Base-by-base conservation (phyloP, 805 yeast species). In the Yamadazyma tumulicola region DNA sequence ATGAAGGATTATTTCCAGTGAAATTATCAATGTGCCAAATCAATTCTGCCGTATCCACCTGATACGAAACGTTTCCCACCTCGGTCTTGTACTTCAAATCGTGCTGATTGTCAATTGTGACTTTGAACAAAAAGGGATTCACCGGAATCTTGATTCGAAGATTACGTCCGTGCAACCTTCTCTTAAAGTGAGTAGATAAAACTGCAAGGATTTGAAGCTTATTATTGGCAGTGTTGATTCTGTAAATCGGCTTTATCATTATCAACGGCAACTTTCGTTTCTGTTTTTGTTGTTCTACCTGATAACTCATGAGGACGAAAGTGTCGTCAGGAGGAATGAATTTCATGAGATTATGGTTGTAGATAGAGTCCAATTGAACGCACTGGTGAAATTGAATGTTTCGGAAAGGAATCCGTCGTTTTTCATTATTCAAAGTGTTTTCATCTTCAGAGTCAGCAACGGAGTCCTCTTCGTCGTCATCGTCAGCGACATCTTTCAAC, bases 251-350 rank as follows among this genome's bases (percentile, higher is more conserved):
- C 21, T 52, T 54, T 4, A 74, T 54, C 61, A 67, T 53, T n/a
- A 75, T 43, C 21, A 75, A 49, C 1, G 79, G 78, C 26, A 49
- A 36, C 34, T 58, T 61, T n/a, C 48, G 35, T 24, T 45, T 48
- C 31, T 67, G 67, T 16, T 67, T 52, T 34, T 57, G 66, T 24
- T 61, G 59, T 13, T 73, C 74, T 26, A 67, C 68, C 4, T 72
- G 52, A 40, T 65, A 63, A 3, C 63, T 53, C 51, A 67, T 55
- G 2, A 66, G 47, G 2, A 51, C 47, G 33, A 68, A 68, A 36
- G 61, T 54, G 38, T 66, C 72, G 32, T 87, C 96, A 0, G 96
- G 96, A 11, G 97, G 96, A 12, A 83, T 76, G 54, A 88, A 89
- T 19, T 80, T 75, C 20, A 89, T 77, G 37, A 77, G 72, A 46